Evolutionary conservation across 805 yeast genomes (phyloP), one percentile per base, ranked within the genome.

Genomic region (Wickerhamiella siamensis): DNA sequence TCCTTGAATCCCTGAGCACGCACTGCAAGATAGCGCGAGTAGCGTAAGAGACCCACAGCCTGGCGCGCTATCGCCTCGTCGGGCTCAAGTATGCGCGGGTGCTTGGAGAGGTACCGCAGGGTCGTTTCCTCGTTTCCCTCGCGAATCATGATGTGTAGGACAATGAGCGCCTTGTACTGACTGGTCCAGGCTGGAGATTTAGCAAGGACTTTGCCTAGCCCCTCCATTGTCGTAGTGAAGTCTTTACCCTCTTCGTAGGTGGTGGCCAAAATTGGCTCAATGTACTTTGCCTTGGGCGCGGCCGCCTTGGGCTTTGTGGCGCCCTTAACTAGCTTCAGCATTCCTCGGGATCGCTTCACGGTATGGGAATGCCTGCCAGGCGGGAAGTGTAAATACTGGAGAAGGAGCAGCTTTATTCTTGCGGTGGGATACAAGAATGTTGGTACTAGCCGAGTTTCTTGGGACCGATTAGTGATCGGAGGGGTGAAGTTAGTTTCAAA

Each of bases 221-320:
- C 67, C 39, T 69, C 66, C 75, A 87, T 76, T 31, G 87, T 78
- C 17, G 77, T 73, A 44, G 67, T 66, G 53, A 88, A 77, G 49
- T 82, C 72, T 16, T 71, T 76, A 47, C 77, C 70, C 45, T 64
- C 69, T 39, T 68, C 66, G 39, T 71, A 69, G 2, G 86, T 79
- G 22, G 80, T 69, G 68, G 76, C 70, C 26, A 91, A 67, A 40
- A 91, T 83, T 1, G 97, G 97, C 63, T 88, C 97, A 41, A 91
- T 76, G 58, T 91, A 91, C 60, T 91, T 91, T 31, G 93, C 80
- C 62, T 91, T 91, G 5, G 98, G 98, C n/a, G 97, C 95, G 9
- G 97, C 97, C 64, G 83, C 72, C 75, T 65, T 52, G 22, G 55
- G 57, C 50, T 53, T 53, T 26, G 56, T 52, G 15, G 57, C 57